Evolutionary conservation across 1,139 yeast species (phyloP).

Genomic region (Saccharomyces hybrid): DNA sequence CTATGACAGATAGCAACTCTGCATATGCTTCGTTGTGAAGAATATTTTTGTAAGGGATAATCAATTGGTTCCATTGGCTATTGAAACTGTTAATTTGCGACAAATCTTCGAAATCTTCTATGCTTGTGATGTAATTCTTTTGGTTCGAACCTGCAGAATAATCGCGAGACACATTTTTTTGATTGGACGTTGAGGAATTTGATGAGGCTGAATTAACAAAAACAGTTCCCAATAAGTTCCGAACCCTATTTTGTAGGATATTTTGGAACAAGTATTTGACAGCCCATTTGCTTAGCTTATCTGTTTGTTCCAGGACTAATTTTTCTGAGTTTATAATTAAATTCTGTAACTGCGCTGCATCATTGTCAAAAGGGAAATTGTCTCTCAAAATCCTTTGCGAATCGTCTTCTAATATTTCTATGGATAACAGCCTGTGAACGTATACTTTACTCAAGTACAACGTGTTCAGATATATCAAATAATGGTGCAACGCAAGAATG

Average conservation of each 20-base stretch:
- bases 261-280: constrained; percentile 25
- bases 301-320: constrained; percentile 18
- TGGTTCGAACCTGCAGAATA: constrained; percentile 8
- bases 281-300: constrained; percentile 26
- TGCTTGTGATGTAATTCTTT: constrained; percentile 22
- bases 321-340: constrained; percentile 32
- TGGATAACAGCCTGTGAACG: constrained; percentile 20
- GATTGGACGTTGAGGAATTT: not conserved
- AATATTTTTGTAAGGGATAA: constrained; percentile 57
- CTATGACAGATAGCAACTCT: constrained; percentile 44
- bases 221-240: constrained; percentile 15
- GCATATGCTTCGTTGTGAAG: constrained; percentile 45
- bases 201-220: constrained; percentile 14
- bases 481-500: constrained; percentile 26
- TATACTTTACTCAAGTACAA: constrained; percentile 18
- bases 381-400: constrained; percentile 33
- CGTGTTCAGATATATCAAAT: constrained; percentile 28
- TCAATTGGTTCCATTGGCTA: constrained; percentile 54
- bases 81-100: constrained; percentile 41
- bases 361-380: constrained; percentile 51
- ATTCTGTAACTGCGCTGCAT: constrained; percentile 37
- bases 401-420: constrained; percentile 27
- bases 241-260: constrained; percentile 18
- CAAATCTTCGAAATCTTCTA: constrained; percentile 34
- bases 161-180: not conserved